phyloP scores from a whole-genome alignment of 2,329 filamentous ascomycete species.

The Sporothrix variecibatus region DNA sequence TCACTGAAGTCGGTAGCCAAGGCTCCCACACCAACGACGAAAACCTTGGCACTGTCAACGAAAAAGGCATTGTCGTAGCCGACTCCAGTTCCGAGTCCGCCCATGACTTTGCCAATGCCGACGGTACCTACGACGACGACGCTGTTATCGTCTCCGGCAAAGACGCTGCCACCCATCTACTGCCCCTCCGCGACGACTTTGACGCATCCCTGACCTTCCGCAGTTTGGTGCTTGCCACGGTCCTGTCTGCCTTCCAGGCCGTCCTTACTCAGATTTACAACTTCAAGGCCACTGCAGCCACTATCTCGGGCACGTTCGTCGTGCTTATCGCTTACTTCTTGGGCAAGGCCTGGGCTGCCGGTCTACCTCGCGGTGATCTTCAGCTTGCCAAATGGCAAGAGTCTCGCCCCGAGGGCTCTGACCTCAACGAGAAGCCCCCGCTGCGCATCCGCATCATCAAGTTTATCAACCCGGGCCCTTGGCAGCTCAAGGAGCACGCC shows the following conservation, averaged over 20 bases:
- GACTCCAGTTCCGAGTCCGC: not conserved
- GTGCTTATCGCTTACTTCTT: conserved; percentile 59
- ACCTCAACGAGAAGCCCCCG: conserved; percentile 44
- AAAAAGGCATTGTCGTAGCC: not conserved
- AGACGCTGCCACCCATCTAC: conserved; percentile 52
- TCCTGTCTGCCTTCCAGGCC: conserved; percentile 54
- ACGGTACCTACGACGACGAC: conserved; percentile 37
- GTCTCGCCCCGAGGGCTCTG: conserved; percentile 34
- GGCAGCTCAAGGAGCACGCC: conserved; percentile 58
- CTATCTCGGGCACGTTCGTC: conserved; percentile 56
- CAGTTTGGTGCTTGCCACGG: conserved; percentile 51
- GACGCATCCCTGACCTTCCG: conserved; percentile 56
- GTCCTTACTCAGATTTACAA: conserved; percentile 58
- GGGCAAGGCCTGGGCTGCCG: conserved; percentile 50
- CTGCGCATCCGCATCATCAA: conserved; percentile 43
- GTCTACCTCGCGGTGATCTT: conserved; percentile 56
- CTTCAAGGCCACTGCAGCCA: conserved; percentile 46
- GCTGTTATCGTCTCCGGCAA: conserved; percentile 54
- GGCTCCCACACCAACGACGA: not conserved
- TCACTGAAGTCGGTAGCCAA: not conserved
- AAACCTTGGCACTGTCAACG: not conserved
- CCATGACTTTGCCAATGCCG: conserved; percentile 37
- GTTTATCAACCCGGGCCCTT: conserved; percentile 55
- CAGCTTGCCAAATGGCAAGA: conserved; percentile 50
- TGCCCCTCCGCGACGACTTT: conserved; percentile 56